phyloP scores from a whole-genome alignment of 2,329 filamentous ascomycete species.

The Mycosphaerella arachidis region DNA sequence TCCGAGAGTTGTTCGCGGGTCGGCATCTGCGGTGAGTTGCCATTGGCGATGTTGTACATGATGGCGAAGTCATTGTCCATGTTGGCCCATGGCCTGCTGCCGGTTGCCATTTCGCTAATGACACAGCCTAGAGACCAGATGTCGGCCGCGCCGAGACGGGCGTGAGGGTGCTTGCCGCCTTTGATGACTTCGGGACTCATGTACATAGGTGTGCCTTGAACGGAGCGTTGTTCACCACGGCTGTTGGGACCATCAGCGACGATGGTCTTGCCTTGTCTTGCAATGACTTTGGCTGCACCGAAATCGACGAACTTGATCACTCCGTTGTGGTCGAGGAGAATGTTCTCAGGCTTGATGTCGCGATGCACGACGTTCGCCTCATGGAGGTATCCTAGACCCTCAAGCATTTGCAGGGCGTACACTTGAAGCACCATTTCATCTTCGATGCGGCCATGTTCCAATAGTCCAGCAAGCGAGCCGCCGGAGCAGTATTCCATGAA shows the following conservation, averaged over 20 bases:
- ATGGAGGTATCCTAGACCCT: conserved; percentile 90
- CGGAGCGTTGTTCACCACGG: conserved; percentile 60
- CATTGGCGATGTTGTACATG: conserved; percentile 99
- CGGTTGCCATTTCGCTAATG: conserved; percentile 95
- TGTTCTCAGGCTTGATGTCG: conserved; percentile 97
- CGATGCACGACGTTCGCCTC: conserved; percentile 88
- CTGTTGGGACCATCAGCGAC: conserved; percentile 48
- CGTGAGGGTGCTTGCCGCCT: conserved; percentile 68
- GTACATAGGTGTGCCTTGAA: conserved; percentile 99
- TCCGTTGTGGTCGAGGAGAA: conserved; percentile 92
- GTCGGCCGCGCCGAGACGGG: conserved; percentile 81
- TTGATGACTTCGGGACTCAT: conserved; percentile 99
- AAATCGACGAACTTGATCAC: conserved; percentile 99
- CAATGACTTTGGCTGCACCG: conserved; percentile 94
- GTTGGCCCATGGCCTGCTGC: conserved; percentile 86
- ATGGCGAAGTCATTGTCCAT: conserved; percentile 99
- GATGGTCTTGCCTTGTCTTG: conserved; percentile 84
- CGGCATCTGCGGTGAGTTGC: conserved; percentile 84
- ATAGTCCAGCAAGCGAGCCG: conserved; percentile 78
- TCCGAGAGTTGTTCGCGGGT: conserved; percentile 76
- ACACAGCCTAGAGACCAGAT: conserved; percentile 97
- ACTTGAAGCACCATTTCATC: conserved; percentile 98
- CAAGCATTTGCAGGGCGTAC: conserved; percentile 87
- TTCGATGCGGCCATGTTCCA: conserved; percentile 95
- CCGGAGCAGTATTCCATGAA: conserved; percentile 99